phyloP scores from a whole-genome alignment of 2,329 filamentous ascomycete species.

The Phialophora expanda region DNA sequence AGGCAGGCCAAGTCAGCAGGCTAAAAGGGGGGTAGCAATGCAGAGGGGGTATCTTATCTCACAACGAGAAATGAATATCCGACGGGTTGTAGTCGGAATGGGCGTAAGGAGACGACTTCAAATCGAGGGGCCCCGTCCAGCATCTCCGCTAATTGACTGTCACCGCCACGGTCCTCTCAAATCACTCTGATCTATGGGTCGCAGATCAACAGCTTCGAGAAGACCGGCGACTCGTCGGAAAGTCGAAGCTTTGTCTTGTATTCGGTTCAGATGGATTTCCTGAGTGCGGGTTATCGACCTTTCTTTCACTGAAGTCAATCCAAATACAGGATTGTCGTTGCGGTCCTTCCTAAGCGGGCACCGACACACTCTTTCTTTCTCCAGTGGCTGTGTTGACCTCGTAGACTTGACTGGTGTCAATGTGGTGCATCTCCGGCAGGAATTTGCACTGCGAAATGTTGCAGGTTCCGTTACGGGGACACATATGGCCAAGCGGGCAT shows the following conservation, averaged over 20 bases:
- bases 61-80: conserved; percentile 8
- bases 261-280: conserved; percentile 3
- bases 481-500: conserved; percentile 36
- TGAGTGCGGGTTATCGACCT: neutral
- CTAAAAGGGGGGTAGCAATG: conserved; percentile 12
- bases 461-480: conserved; percentile 28
- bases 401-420: conserved; percentile 31
- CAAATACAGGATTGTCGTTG: conserved; percentile 7
- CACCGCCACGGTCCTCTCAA: conserved; percentile 2
- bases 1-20: conserved; percentile 7
- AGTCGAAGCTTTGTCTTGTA: neutral
- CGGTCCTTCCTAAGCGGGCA: conserved; percentile 26
- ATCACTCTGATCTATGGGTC: conserved; percentile 14
- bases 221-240: conserved; percentile 1
- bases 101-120: neutral
- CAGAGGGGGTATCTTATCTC: conserved; percentile 24
- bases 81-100: conserved; percentile 1
- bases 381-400: conserved; percentile 27
- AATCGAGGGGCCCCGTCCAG: neutral
- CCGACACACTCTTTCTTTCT: conserved; percentile 25
- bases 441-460: conserved; percentile 31
- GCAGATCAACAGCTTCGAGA: conserved; percentile 13
- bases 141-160: neutral
- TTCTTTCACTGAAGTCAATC: neutral
- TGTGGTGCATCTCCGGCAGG: conserved; percentile 35